Base-by-base conservation (phyloP, 78 protist species). In the Polysphondylium violaceum region DNA sequence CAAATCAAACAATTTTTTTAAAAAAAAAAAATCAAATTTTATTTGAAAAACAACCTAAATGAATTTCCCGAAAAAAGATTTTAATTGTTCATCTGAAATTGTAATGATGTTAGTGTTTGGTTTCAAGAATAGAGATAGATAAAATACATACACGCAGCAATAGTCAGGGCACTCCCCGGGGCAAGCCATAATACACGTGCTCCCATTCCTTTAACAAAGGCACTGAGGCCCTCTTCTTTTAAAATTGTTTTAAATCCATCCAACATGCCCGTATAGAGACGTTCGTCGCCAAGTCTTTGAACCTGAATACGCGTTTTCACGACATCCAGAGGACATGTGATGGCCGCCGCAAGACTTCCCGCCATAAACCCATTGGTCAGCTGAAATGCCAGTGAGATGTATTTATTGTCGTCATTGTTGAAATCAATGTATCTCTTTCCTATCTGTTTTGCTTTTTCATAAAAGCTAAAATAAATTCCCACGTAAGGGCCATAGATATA, bases 121-220 rank as follows among this genome's bases (percentile, higher is more conserved):
- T n/a, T n/a, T n/a, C n/a, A n/a, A n/a, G n/a, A n/a, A n/a, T n/a
- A n/a, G n/a, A n/a, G n/a, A n/a, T n/a, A n/a, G n/a, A n/a, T n/a
- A 23, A 43, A 25, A 53, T 35, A 38, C 95, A 40, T 60, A 91
- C 95, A 93, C 31, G 81, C 23, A 23, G 95, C 95, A 64, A 93
- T 93, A 38, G 95, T 93, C 31, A 93, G 36, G 36, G 95, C 95
- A 55, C 64, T 86, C 36, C 92, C 92, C 43, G 95, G 95, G 5
- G 95, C 95, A 51, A 93, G 85, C 95, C 95, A 93, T 33, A 75
- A n/a, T 3, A 93, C 64, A 56, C 95, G 53, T 38, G 95, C 93
- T 33, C 88, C 77, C 79, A 93, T 74, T 27, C 95, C 95, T 58
- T 88, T 71, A 5, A 79, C 81, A 60, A 93, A 93, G 2, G 93